Base-by-base conservation (phyloP, 805 yeast species). In the Candida xyloterini region DNA sequence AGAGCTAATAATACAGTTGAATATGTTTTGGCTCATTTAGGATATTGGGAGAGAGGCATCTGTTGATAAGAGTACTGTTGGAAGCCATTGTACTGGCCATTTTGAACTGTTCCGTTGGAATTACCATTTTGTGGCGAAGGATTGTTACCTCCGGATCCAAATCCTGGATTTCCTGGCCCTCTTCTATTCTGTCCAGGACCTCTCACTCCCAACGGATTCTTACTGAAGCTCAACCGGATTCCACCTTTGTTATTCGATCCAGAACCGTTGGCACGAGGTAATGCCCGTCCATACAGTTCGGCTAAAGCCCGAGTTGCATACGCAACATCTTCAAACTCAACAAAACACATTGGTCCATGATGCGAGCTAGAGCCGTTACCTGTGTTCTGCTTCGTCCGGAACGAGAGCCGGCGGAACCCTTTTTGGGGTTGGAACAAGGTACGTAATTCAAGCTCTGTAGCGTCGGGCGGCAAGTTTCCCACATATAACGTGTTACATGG, bases 281-380 rank as follows among this genome's bases (percentile, higher is more conserved):
- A 73, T 9, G 93, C 88, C 47, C 93, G 74, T 11, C 99, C 99
- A 59, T 93, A 93, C 34, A 93, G 69, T 64, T 90, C 96, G 23
- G 95, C 95, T 44, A 93, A 70, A 0, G 98, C 97, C 54, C 87
- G 74, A 2, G 98, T 88, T 1, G 99, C 99, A 63, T 78, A 84
- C 3, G 84, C 81, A 37, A 93, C 95, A 61, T 91, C 97, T 53
- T 93, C 99, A 67, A 93, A 93, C 68, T 93, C 99, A 39, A 93
- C 99, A 71, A 93, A 93, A 64, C 99, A 93, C 98, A 93, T 93
- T 40, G 99, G 99, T 4, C 99, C 98, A 66, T 84, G 95, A 50
- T 77, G 75, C 30, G 71, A 69, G 33, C 60, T 57, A 3, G 59
- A 53, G 10, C 54, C 52, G 44, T 52, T 43, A 3, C 50, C 39